Evolutionary conservation across 495 filamentous ascomycete genomes (phyloP).

Genomic region (Oleoguttula mirabilis): DNA sequence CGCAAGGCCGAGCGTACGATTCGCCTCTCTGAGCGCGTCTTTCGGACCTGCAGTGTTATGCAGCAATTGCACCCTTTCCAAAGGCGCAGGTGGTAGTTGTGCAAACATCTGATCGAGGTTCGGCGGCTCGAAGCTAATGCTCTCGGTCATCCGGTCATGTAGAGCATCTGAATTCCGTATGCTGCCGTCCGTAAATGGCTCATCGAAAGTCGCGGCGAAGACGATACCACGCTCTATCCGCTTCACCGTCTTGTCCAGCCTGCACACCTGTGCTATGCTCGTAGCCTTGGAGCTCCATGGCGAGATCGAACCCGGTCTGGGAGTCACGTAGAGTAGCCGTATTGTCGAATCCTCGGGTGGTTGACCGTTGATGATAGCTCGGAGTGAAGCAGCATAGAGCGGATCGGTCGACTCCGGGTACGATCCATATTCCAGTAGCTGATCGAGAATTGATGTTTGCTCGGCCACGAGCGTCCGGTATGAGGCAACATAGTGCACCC

Average conservation of each 20-base stretch:
- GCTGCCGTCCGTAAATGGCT: constrained; percentile 33
- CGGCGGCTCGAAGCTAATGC: constrained; percentile 51
- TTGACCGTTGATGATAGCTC: constrained; percentile 25
- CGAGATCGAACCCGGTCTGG: constrained; percentile 72
- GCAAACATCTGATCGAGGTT: constrained; percentile 65
- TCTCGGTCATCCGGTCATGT: constrained; percentile 90
- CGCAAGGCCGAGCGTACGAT: constrained; percentile 68
- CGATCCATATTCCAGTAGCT: constrained; percentile 54
- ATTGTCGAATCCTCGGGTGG: constrained; percentile 34
- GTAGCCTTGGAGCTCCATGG: constrained; percentile 97
- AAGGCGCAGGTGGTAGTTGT: constrained; percentile 54
- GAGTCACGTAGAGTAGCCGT: constrained; percentile 54
- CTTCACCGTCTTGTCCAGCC: constrained; percentile 55
- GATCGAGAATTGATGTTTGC: constrained; percentile 40
- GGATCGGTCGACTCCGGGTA: constrained; percentile 31
- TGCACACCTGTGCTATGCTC: constrained; percentile 86
- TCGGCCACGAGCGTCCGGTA: constrained; percentile 20
- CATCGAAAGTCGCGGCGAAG: constrained; percentile 49
- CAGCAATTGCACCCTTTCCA: constrained; percentile 61
- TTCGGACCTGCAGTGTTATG: constrained; percentile 48
- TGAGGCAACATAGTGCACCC: constrained; percentile 44
- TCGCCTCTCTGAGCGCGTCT: constrained; percentile 66
- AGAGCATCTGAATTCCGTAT: constrained; percentile 57
- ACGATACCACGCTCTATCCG: constrained; percentile 81
- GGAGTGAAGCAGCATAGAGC: constrained; percentile 25